A percentile compares a stretch with the other conserved stretches of the same genome.
Evolutionary conservation across 352 stramenopile genomes (phyloP).

Genomic region (Aphanomyces astaci): DNA sequence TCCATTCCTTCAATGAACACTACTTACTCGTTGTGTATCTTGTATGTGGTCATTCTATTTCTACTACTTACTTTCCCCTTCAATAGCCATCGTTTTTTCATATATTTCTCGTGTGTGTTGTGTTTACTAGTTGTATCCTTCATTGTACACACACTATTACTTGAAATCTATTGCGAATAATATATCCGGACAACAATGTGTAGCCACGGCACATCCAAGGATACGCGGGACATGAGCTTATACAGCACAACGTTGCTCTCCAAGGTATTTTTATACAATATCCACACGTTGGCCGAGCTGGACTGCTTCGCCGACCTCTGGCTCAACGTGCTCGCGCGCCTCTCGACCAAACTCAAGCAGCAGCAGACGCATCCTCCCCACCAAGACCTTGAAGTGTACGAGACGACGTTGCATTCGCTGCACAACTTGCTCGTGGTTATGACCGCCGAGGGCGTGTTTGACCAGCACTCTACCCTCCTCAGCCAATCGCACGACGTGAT

Average conservation of each 20-base stretch:
- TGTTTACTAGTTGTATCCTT: no score
- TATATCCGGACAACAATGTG: no score
- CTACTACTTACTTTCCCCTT: no score
- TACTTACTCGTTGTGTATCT: no score
- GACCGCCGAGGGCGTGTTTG: constrained; percentile 67
- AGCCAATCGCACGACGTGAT: constrained; percentile 10
- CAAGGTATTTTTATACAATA: constrained; percentile 83
- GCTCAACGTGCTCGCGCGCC: constrained; percentile 62
- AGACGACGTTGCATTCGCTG: constrained; percentile 78
- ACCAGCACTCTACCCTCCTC: constrained; percentile 26
- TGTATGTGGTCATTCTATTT: no score
- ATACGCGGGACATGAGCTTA: constrained; percentile 55
- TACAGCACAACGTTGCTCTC: constrained; percentile 79
- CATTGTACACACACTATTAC: no score
- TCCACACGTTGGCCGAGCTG: constrained; percentile 61
- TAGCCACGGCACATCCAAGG: constrained; percentile 16
- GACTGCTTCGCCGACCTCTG: constrained; percentile 60
- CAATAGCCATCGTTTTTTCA: no score
- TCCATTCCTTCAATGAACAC: no score
- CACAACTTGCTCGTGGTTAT: constrained; percentile 81
- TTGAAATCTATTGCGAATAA: no score
- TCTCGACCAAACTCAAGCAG: constrained; percentile 75
- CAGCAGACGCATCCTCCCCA: constrained; percentile 30
- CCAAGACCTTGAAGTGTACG: constrained; percentile 50
- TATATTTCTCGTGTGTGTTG: no score